Percentiles rank a stretch among this genome's conserved stretches.
phyloP scores from a whole-genome alignment of 305 asterid species.

The Rubia occidens region DNA sequence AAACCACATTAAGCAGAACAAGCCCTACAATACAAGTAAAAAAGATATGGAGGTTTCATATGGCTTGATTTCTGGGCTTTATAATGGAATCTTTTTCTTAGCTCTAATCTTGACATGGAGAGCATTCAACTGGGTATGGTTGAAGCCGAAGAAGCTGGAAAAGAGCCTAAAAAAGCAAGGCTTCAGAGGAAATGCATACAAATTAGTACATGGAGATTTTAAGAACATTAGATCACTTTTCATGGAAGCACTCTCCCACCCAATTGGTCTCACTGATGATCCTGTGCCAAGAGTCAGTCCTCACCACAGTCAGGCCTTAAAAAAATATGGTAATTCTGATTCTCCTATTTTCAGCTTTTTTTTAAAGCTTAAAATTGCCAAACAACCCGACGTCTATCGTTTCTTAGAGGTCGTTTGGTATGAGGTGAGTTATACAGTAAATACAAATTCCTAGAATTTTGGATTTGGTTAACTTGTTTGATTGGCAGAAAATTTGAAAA shows the following conservation, averaged over 20 bases:
- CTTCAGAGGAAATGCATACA: constrained; percentile 32
- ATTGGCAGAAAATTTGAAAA: no score
- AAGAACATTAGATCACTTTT: constrained; percentile 17
- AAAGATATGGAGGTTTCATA: no score
- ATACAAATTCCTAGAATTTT: no score
- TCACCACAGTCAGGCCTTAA: constrained; percentile 19
- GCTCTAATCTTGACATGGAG: constrained; percentile 18
- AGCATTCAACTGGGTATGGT: constrained; percentile 34
- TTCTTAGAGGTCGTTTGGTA: no score
- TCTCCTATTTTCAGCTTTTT: no score
- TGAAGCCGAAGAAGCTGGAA: constrained; percentile 34
- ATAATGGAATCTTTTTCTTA: no score
- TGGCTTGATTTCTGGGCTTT: no score
- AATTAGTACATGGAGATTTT: constrained; percentile 28
- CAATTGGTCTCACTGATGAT: constrained; percentile 26
- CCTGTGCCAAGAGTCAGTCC: constrained; percentile 29
- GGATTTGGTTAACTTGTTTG: no score
- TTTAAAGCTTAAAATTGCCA: background rate
- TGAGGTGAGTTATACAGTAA: no score
- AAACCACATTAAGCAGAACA: no score
- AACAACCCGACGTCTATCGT: no score
- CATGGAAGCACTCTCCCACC: constrained; percentile 25
- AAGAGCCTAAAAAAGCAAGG: constrained; percentile 27
- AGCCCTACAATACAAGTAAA: background rate
- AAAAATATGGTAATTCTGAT: constrained; percentile 25